Conservation (phyloP, 805 yeast species). For the Wickerhamomyces bisporus region DNA sequence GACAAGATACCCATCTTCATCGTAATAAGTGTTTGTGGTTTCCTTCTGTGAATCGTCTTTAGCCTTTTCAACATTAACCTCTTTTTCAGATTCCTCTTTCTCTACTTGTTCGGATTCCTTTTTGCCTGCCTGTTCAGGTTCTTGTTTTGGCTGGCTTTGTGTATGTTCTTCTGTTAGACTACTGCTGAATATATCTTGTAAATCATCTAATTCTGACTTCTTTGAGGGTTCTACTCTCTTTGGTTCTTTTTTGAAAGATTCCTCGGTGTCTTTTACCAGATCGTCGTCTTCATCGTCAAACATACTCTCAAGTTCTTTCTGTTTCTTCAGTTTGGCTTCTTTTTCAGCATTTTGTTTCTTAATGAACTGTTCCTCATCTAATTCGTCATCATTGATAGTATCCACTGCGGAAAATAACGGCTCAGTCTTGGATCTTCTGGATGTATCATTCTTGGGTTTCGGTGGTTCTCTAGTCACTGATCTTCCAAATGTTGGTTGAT, state of each 20-base stretch:
- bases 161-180: not conserved
- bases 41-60: conserved; percentile 10
- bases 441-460: conserved; percentile 1
- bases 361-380: conserved; percentile 12
- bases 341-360: conserved; percentile 8
- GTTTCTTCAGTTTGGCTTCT: conserved; percentile 9
- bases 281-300: conserved; percentile 30
- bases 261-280: not conserved
- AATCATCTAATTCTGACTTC: not conserved
- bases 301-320: conserved; percentile 27
- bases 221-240: not conserved
- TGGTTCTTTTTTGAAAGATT: not conserved
- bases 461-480: conserved; percentile 5
- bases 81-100: not conserved
- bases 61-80: conserved; percentile 3
- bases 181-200: not conserved
- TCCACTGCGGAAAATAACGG: conserved; percentile 3
- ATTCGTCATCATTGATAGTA: conserved; percentile 9
- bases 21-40: conserved; percentile 27
- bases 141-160: not conserved
- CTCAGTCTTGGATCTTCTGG: conserved; percentile 10
- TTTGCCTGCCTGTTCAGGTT: too few species aligned
- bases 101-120: not conserved
- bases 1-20: conserved; percentile 48
- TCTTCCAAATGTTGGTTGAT: conserved; percentile 13